A percentile compares a stretch with the other conserved stretches of the same genome.
phyloP scores from a whole-genome alignment of 2,329 filamentous ascomycete species.

The Aspergillaceae sp. region DNA sequence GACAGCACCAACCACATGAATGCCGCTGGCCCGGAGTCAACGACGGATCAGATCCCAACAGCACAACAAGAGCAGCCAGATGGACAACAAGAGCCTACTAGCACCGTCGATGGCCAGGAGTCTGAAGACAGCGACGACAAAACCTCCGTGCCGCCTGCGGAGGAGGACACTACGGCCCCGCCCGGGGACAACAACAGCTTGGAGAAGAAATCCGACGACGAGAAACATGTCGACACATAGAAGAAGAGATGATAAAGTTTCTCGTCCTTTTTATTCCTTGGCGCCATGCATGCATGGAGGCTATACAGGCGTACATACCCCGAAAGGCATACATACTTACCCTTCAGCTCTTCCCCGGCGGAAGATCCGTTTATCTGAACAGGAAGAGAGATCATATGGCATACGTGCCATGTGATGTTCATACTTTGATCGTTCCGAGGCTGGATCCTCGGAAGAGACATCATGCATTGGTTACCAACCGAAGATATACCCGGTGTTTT shows the following conservation, averaged over 20 bases:
- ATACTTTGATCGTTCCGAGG: too few relatives aligned
- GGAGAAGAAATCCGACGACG: constrained; percentile 8
- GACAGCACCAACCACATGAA: constrained; percentile 47
- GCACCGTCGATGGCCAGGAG: constrained; percentile 14
- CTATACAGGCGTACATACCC: too few relatives aligned
- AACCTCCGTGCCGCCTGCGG: constrained; percentile 28
- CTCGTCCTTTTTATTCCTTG: too few relatives aligned
- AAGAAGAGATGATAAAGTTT: constrained; percentile 4
- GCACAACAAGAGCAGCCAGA: background rate
- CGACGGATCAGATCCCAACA: constrained; percentile 9
- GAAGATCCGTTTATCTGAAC: too few relatives aligned
- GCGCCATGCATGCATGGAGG: too few relatives aligned
- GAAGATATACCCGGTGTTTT: too few relatives aligned
- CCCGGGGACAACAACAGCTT: constrained; percentile 1
- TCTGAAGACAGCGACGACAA: constrained; percentile 38
- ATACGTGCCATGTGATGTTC: too few relatives aligned
- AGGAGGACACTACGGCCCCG: background rate
- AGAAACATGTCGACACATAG: constrained; percentile 2
- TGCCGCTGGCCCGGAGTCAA: constrained; percentile 47
- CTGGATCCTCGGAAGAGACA: too few relatives aligned
- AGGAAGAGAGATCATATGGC: too few relatives aligned
- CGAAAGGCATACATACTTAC: too few relatives aligned
- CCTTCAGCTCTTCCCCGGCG: too few relatives aligned
- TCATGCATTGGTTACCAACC: too few relatives aligned
- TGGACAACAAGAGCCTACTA: background rate